These are phyloP conservation scores for Talaromyces sp. DNA, from an alignment of 2,329 filamentous ascomycete genomes.

Conservation along the genomic window DNA sequence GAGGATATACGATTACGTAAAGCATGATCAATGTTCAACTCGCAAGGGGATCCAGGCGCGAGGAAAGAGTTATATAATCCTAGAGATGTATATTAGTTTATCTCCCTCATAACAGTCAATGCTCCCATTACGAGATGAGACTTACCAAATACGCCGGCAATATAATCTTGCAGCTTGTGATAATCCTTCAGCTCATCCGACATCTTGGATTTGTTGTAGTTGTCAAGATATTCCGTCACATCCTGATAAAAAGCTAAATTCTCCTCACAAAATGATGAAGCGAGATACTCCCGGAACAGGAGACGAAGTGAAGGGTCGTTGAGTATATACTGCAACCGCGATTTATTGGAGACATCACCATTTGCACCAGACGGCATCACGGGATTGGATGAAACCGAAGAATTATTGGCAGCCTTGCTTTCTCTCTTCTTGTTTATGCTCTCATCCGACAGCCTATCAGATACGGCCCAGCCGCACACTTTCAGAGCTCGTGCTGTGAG, in stretches of 20 bases:
- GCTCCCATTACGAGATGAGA: constrained; percentile 19
- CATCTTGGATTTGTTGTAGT: constrained; percentile 54
- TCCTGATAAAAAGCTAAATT: constrained; percentile 95
- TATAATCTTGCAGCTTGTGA: constrained; percentile 87
- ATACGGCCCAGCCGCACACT: constrained; percentile 60
- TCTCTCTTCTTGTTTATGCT: constrained; percentile 8
- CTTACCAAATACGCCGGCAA: constrained; percentile 86
- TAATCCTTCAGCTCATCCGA: constrained; percentile 56
- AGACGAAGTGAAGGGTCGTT: constrained; percentile 83
- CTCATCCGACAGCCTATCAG: constrained; percentile 33
- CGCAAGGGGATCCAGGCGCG: constrained; percentile 89
- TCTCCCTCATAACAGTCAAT: background rate
- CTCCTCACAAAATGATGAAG: constrained; percentile 95
- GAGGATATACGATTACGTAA: constrained; percentile 89
- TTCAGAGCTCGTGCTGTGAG: constrained; percentile 76
- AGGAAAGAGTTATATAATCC: constrained; percentile 96
- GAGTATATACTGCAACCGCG: constrained; percentile 87
- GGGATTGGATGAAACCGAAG: constrained; percentile 31
- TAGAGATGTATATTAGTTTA: constrained; percentile 27
- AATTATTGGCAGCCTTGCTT: background rate
- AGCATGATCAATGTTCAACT: constrained; percentile 95
- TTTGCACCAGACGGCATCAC: constrained; percentile 34
- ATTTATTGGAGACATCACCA: constrained; percentile 83
- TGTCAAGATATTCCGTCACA: constrained; percentile 80
- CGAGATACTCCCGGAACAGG: constrained; percentile 88